Percentiles rank a stretch among this genome's conserved stretches.
phyloP scores from a whole-genome alignment of 805 yeast species.

The Ogataea parapolymorpha region DNA sequence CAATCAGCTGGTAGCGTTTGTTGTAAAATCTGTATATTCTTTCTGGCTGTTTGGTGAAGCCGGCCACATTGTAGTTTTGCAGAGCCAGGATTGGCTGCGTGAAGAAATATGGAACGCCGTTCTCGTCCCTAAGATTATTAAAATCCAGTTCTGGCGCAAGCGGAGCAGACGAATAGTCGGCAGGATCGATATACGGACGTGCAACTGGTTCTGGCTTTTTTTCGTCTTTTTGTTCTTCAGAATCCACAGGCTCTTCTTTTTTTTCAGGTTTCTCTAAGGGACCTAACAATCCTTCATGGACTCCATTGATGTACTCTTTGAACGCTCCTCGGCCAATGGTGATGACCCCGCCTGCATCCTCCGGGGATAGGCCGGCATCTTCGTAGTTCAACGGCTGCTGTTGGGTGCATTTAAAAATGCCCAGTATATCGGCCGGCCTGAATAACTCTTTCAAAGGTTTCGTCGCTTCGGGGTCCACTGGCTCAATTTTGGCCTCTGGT shows the following conservation, averaged over 20 bases:
- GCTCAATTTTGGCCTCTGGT: slow-evolving; percentile 1
- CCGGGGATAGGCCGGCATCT: slow-evolving; percentile 44
- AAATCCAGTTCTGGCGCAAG: slow-evolving; percentile 62
- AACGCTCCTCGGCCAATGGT: slow-evolving; percentile 95
- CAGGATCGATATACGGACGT: slow-evolving; percentile 59
- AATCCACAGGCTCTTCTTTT: slow-evolving; percentile 3
- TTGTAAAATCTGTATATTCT: slow-evolving; percentile 78
- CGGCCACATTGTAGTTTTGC: slow-evolving; percentile 73
- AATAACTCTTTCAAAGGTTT: slow-evolving; percentile 36
- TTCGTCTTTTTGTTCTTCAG: slow-evolving; percentile 16
- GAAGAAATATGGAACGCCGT: slow-evolving; percentile 55
- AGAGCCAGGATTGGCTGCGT: slow-evolving; percentile 77
- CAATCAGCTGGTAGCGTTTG: slow-evolving; percentile 48
- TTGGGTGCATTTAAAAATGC: slow-evolving; percentile 41
- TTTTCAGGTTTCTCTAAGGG: slow-evolving; percentile 55
- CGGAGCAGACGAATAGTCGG: slow-evolving; percentile 50
- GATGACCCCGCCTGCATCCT: slow-evolving; percentile 75
- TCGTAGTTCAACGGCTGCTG: slow-evolving; percentile 31
- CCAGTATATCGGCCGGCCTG: slow-evolving; percentile 48
- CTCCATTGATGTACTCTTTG: slow-evolving; percentile 85
- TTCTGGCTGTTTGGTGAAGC: slow-evolving; percentile 72
- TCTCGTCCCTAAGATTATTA: slow-evolving; percentile 28
- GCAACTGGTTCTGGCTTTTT: slow-evolving; percentile 42
- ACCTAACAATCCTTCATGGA: slow-evolving; percentile 93
- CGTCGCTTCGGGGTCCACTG: slow-evolving; percentile 23